phyloP scores from a whole-genome alignment of 208 protist genomes.

The Acanthamoeba royreba region DNA sequence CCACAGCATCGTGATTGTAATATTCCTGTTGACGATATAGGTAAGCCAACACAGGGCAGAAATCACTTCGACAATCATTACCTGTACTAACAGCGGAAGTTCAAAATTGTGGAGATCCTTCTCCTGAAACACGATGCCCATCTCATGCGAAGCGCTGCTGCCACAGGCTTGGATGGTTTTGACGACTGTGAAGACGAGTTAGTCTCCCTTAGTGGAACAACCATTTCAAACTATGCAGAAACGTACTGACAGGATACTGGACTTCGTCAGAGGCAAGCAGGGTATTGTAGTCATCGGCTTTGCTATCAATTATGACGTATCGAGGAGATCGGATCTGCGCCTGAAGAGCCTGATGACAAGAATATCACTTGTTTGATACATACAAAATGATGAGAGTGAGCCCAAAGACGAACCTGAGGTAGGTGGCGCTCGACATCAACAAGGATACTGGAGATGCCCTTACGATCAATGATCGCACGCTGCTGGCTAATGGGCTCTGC shows the following conservation, averaged over 20 bases:
- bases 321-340: neutral
- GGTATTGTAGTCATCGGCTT: neutral
- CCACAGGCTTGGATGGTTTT: slow-evolving; percentile 65
- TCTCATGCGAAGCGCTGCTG: slow-evolving; percentile 55
- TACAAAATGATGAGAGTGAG: neutral
- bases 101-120: neutral
- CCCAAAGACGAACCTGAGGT: neutral
- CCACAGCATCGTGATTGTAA: slow-evolving; percentile 58
- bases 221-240: neutral
- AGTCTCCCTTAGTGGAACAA: neutral
- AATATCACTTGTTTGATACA: no score
- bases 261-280: neutral
- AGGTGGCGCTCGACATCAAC: neutral
- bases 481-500: neutral
- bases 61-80: neutral
- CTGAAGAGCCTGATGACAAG: neutral
- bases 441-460: neutral
- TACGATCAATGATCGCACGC: slow-evolving; percentile 14
- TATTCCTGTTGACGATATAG: slow-evolving; percentile 58
- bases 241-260: neutral
- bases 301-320: neutral
- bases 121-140: slow-evolving; percentile 60
- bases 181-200: slow-evolving; percentile 16
- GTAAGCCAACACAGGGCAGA: neutral
- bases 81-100: neutral